phyloP scores from a whole-genome alignment of 2,329 filamentous ascomycete species.

The Sporothrix protearum region DNA sequence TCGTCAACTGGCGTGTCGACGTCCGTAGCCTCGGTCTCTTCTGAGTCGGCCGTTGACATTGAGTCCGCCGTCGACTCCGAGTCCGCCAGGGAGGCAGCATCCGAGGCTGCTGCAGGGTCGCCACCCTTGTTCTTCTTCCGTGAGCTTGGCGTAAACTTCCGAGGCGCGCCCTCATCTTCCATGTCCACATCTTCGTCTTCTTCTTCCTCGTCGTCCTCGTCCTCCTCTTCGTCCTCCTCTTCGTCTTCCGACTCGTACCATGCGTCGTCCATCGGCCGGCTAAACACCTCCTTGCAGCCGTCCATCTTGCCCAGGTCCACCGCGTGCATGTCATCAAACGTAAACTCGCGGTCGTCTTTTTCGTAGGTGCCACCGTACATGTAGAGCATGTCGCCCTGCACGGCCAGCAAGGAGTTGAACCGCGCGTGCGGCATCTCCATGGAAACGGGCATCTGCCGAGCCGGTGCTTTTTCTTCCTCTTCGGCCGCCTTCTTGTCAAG shows the following conservation, averaged over 20 bases:
- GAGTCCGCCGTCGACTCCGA: conserved; percentile 43
- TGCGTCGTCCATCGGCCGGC: conserved; percentile 70
- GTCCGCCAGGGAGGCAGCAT: conserved; percentile 47
- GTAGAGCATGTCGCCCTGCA: conserved; percentile 89
- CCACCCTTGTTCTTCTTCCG: conserved; percentile 50
- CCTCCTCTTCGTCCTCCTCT: conserved; percentile 57
- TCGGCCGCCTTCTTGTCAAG: conserved; percentile 51
- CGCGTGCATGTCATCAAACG: conserved; percentile 90
- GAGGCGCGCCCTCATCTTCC: conserved; percentile 43
- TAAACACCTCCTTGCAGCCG: conserved; percentile 88
- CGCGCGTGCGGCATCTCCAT: conserved; percentile 85
- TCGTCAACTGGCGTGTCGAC: conserved; percentile 59
- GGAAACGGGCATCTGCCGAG: conserved; percentile 60
- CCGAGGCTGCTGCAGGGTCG: conserved; percentile 43
- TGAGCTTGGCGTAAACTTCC: conserved; percentile 51
- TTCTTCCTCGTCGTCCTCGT: conserved; percentile 59
- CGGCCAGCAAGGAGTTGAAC: conserved; percentile 86
- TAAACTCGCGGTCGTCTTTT: conserved; percentile 90
- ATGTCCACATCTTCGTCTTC: conserved; percentile 53
- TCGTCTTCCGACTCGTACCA: conserved; percentile 67
- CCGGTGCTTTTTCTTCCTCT: conserved; percentile 54
- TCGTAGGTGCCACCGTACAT: conserved; percentile 95
- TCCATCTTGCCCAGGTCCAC: conserved; percentile 94
- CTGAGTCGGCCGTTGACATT: conserved; percentile 36
- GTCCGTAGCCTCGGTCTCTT: conserved; percentile 40